phyloP scores from a whole-genome alignment of 257 asterid species.

The Salvia hispanica region DNA sequence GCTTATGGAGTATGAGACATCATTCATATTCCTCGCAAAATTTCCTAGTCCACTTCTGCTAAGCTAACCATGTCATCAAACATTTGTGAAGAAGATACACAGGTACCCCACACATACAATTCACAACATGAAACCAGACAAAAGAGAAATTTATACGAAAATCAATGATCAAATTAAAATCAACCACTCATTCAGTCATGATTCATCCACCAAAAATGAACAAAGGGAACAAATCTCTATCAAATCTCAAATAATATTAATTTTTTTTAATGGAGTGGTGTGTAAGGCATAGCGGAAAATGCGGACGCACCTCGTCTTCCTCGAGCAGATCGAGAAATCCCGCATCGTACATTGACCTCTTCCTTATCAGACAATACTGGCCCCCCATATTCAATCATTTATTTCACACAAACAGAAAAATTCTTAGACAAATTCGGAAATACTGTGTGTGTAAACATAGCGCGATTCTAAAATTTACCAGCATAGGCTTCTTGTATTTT shows the following conservation, averaged over 20 bases:
- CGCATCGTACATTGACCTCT: slow-evolving; percentile 89
- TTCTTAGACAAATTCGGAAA: not conserved
- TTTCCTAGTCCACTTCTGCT: not conserved
- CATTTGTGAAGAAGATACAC: not conserved
- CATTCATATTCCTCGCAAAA: not conserved
- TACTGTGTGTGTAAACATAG: not conserved
- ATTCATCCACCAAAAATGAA: not conserved
- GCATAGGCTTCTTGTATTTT: slow-evolving; percentile 76
- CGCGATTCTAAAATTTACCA: slow-evolving; percentile 36
- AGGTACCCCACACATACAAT: not conserved
- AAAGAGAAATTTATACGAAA: not conserved
- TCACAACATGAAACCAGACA: not conserved
- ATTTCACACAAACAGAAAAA: slow-evolving; percentile 1
- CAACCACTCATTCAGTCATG: not conserved
- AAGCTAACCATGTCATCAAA: not conserved
- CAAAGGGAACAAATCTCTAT: slow-evolving; percentile 9
- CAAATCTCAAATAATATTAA: too few species aligned
- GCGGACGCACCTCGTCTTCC: slow-evolving; percentile 71
- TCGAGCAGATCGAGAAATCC: slow-evolving; percentile 85
- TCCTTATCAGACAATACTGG: slow-evolving; percentile 77
- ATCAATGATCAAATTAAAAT: not conserved
- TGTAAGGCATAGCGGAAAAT: not conserved
- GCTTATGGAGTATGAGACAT: not conserved
- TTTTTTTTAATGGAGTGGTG: too few species aligned
- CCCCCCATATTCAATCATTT: slow-evolving; percentile 28